phyloP scores from a whole-genome alignment of 1,284 basidiomycete species.

The Malassezia japonica region DNA sequence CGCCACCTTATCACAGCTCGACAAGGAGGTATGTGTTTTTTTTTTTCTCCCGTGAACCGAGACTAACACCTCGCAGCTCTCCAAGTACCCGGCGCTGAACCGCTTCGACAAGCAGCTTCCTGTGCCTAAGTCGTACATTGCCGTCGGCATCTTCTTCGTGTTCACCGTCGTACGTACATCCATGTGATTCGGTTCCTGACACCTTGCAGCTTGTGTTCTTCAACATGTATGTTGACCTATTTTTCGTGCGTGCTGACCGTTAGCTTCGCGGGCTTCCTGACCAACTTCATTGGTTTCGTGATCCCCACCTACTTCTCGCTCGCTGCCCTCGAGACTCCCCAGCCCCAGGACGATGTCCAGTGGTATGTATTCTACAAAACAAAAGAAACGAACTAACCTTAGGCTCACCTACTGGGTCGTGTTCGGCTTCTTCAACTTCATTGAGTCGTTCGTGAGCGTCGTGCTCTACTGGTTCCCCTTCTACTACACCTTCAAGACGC shows the following conservation, averaged over 20 bases:
- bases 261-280: constrained; percentile 47
- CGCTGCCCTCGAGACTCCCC: constrained; percentile 44
- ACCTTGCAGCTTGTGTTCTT: constrained; percentile 50
- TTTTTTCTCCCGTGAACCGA: background rate
- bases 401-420: constrained; percentile 49
- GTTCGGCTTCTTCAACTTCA: constrained; percentile 47
- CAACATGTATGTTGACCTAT: constrained; percentile 47
- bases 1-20: constrained; percentile 57
- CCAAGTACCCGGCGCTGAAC: constrained; percentile 64
- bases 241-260: background rate
- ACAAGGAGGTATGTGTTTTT: constrained; percentile 67
- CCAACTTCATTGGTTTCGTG: constrained; percentile 46
- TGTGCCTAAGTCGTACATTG: constrained; percentile 83
- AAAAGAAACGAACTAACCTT: too few relatives aligned
- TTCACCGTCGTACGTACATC: constrained; percentile 40
- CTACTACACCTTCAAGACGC: constrained; percentile 71
- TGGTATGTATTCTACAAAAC: too few relatives aligned
- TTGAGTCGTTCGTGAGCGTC: constrained; percentile 44
- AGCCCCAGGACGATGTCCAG: constrained; percentile 48
- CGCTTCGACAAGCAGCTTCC: constrained; percentile 77
- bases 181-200: background rate
- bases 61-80: constrained; percentile 57
- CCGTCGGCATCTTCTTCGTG: constrained; percentile 63
- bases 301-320: constrained; percentile 48
- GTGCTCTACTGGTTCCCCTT: constrained; percentile 62